These are phyloP conservation scores for Moelleriella libera DNA, from an alignment of 2,329 filamentous ascomycete species.

Conservation along the genomic window DNA sequence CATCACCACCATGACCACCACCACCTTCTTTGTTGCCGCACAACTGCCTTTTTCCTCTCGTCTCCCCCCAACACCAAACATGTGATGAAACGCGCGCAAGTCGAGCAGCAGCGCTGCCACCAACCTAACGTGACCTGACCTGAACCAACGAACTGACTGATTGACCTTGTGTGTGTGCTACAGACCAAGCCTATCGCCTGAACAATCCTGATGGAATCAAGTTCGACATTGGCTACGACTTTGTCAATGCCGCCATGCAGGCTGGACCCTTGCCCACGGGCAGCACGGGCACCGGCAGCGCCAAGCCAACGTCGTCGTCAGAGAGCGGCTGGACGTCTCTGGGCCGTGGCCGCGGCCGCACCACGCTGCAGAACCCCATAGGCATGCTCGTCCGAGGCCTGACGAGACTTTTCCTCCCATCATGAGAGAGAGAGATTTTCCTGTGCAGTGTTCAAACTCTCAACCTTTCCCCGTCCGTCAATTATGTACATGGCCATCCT, in stretches of 20 bases:
- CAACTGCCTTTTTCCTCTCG: too few relatives aligned
- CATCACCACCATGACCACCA: too few relatives aligned
- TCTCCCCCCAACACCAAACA: too few relatives aligned
- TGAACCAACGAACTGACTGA: too few relatives aligned
- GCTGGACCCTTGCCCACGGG: neutral
- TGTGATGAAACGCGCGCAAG: too few relatives aligned
- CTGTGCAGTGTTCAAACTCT: too few relatives aligned
- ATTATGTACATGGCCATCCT: too few relatives aligned
- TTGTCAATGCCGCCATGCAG: constrained; percentile 9
- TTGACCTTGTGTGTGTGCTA: neutral
- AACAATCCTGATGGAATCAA: constrained; percentile 10
- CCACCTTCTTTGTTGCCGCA: too few relatives aligned
- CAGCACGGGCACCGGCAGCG: neutral
- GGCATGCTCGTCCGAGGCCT: neutral
- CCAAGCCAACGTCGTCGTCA: constrained; percentile 1
- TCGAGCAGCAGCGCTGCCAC: too few relatives aligned
- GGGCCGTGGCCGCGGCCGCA: neutral
- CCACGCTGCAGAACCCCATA: constrained; percentile 2
- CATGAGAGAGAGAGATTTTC: too few relatives aligned
- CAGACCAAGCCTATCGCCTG: constrained; percentile 5
- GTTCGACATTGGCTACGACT: constrained; percentile 10
- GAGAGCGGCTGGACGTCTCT: neutral
- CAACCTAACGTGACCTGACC: too few relatives aligned
- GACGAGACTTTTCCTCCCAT: neutral
- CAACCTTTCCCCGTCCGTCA: too few relatives aligned